Evolutionary conservation across 176 grass and related monocot species (phyloP).

Genomic region (Cenchrus purpureus): DNA sequence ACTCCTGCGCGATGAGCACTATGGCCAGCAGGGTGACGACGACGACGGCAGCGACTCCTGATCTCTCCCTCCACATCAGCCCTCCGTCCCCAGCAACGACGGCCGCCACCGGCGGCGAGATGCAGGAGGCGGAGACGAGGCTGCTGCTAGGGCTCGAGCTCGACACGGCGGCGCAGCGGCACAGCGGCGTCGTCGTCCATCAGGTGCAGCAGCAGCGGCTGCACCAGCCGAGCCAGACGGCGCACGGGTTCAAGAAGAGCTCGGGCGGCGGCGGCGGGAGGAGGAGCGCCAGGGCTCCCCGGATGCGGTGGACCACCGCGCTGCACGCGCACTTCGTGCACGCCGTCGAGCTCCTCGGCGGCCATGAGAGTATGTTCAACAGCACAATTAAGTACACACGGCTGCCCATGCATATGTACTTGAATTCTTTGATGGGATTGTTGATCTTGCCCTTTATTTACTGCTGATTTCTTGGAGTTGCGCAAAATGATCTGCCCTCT

Average conservation of each 20-base stretch:
- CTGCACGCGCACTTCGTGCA: constrained; percentile 96
- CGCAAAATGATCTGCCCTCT: too few species aligned
- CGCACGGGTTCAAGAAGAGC: constrained; percentile 68
- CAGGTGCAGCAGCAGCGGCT: constrained; percentile 28
- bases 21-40: neutral
- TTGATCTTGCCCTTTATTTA: neutral
- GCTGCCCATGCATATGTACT: too few species aligned
- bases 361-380: constrained; percentile 84
- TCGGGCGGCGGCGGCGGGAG: constrained; percentile 34
- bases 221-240: constrained; percentile 54
- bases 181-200: neutral
- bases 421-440: constrained; percentile 2
- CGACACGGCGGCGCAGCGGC: neutral
- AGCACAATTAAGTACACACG: neutral
- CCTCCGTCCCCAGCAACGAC: constrained; percentile 41
- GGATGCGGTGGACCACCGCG: constrained; percentile 97
- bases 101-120: neutral
- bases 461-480: constrained; percentile 1
- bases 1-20: constrained; percentile 37
- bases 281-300: constrained; percentile 80
- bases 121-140: constrained; percentile 41
- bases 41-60: constrained; percentile 17
- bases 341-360: constrained; percentile 91
- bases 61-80: constrained; percentile 91
- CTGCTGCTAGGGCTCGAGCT: constrained; percentile 53